Base-by-base conservation (phyloP, 768 basidiomycete genomes). In the Phanerochaete sordida region DNA sequence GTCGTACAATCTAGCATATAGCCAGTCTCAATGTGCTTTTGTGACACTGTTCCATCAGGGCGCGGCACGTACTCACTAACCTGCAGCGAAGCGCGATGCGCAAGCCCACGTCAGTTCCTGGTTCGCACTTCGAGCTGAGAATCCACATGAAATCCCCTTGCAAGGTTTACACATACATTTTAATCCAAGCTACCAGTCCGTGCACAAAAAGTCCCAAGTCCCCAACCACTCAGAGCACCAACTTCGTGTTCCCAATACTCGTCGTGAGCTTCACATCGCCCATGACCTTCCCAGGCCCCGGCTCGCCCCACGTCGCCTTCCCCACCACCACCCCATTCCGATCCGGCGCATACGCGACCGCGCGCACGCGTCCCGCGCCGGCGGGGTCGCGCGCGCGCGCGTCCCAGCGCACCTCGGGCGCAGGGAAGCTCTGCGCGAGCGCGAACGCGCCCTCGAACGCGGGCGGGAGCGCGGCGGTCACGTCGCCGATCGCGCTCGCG, bases 331-430 rank as follows among this genome's bases (percentile, higher is more conserved):
- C 23, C 16, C 60, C 62, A 2, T 62, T 33, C 1, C 33, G 6
- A 11, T 39, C 27, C 47, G 5, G 21, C 47, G 13, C 13, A 16
- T 26, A 48, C 47, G 21, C 28, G n/a, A 51, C 16, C 37, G 28
- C 28, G 12, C 27, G 8, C 16, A 59, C 59, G 9, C 67, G 45
- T 11, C 62, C 59, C 7, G 24, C 39, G 13, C 64, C 65, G 21
- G 54, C 26, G 19, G 69, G 69, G 57, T 70, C 69, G 21, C 9
- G 2, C 53, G 44, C 60, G 51, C 48, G 19, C 23, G 53, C 37
- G 54, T 52, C 30, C 5, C 24, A 31, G 33, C 62, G 43, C 19
- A 64, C 24, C 6, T 24, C 47, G 7, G 47, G 47, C 23, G 27
- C 24, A 9, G 47, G 24, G 47, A 26, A 26, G 13, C 13, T 24